phyloP scores from a whole-genome alignment of 768 basidiomycete species.

The Pholiota microspora region DNA sequence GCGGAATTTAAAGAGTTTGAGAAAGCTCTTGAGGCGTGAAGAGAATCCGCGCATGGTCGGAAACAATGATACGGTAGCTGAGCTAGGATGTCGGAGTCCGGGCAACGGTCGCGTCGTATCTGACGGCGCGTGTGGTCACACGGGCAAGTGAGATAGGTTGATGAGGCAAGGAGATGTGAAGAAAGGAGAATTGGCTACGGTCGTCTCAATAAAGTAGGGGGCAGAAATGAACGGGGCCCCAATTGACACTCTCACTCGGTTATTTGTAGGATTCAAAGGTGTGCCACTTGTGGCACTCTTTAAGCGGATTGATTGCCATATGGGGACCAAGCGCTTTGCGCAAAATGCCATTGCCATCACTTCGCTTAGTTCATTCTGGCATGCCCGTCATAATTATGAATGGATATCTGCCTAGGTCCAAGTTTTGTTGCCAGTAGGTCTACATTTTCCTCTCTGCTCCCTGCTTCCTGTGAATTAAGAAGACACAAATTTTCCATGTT shows the following conservation, averaged over 20 bases:
- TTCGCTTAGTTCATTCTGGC: too few relatives aligned
- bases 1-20: background rate
- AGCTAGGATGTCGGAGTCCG: background rate
- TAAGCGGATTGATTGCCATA: slow-evolving; percentile 3
- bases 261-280: background rate
- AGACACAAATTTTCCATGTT: background rate
- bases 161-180: background rate
- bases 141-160: background rate
- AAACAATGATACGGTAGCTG: slow-evolving; percentile 1
- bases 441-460: too few relatives aligned
- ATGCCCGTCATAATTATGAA: too few relatives aligned
- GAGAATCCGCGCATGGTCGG: background rate
- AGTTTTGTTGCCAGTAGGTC: too few relatives aligned
- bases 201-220: background rate
- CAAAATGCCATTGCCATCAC: too few relatives aligned
- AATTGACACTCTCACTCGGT: background rate
- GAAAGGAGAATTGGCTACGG: background rate
- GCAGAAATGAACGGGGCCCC: background rate
- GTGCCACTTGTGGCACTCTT: background rate
- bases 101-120: slow-evolving; percentile 10
- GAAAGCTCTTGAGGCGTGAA: background rate
- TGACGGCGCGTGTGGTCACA: background rate
- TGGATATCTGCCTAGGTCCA: too few relatives aligned
- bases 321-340: too few relatives aligned
- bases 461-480: background rate